These are phyloP conservation scores for Carex scoparia DNA, from an alignment of 176 grass and related monocot species.

Conservation along the genomic window DNA sequence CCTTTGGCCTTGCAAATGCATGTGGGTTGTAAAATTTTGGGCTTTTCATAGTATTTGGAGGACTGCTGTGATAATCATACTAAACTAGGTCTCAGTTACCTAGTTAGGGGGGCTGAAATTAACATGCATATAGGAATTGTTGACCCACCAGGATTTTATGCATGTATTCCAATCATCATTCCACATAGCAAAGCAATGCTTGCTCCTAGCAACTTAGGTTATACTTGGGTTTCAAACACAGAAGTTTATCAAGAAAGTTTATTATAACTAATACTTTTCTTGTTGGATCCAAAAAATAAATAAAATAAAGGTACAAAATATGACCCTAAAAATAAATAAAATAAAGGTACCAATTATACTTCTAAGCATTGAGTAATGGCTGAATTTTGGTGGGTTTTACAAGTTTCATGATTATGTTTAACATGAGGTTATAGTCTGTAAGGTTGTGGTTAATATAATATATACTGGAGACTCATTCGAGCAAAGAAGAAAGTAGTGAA, in stretches of 20 bases:
- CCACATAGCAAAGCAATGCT: neutral
- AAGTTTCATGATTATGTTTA: neutral
- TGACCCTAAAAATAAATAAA: no score
- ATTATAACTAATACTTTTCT: neutral
- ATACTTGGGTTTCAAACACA: neutral
- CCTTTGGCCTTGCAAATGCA: neutral
- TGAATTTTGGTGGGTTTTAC: neutral
- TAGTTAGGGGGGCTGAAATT: no score
- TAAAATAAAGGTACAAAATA: no score
- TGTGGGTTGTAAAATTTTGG: neutral
- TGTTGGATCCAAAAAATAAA: neutral
- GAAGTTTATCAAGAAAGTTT: neutral
- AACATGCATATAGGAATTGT: neutral
- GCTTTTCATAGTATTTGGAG: neutral
- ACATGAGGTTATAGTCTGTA: neutral
- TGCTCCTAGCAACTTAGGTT: neutral
- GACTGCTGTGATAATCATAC: neutral
- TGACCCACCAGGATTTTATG: neutral
- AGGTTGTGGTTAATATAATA: neutral
- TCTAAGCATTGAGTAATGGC: neutral
- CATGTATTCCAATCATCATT: neutral
- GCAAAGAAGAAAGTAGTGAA: neutral
- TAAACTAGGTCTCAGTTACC: neutral
- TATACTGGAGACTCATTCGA: neutral
- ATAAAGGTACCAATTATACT: neutral